A percentile compares a stretch with the other conserved stretches of the same genome.
Conservation (phyloP, 139 green algal genomes). For the Mesotaenium endlicherianum region DNA sequence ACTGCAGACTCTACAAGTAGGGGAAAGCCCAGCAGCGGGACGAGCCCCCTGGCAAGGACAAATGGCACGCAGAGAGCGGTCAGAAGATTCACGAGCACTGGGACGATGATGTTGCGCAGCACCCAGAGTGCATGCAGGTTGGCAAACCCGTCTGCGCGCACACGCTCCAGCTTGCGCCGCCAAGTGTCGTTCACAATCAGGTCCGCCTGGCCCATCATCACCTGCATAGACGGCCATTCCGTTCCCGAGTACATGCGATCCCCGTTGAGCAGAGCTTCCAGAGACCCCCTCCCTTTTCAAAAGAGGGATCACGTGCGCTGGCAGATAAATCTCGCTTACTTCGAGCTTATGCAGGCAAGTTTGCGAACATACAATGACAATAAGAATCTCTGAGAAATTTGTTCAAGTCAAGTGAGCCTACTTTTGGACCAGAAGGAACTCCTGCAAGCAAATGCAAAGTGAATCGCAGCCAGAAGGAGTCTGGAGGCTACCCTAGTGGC, state of each 20-base stretch:
- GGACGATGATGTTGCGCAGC: conserved; percentile 39
- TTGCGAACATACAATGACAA: too few relatives aligned
- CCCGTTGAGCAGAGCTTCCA: too few relatives aligned
- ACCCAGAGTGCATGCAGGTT: conserved; percentile 6
- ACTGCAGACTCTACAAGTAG: conserved; percentile 8
- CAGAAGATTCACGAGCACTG: conserved; percentile 40
- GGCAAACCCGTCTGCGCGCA: conserved; percentile 23
- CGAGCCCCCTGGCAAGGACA: conserved; percentile 15
- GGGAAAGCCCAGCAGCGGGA: conserved; percentile 20
- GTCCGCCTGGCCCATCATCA: conserved; percentile 12
- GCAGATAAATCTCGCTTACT: too few relatives aligned
- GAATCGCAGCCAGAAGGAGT: too few relatives aligned
- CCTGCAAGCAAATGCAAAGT: too few relatives aligned
- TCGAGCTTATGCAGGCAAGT: too few relatives aligned
- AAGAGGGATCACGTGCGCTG: background rate
- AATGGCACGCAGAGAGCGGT: conserved; percentile 49
- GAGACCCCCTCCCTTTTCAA: too few relatives aligned
- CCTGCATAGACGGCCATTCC: background rate
- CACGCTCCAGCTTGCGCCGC: conserved; percentile 15
- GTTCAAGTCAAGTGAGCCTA: too few relatives aligned
- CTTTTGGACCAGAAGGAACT: too few relatives aligned
- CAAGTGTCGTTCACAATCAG: conserved; percentile 19
- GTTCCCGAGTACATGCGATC: too few relatives aligned
- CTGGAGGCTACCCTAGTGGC: too few relatives aligned
- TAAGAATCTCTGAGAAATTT: too few relatives aligned